These are phyloP conservation scores for Trametopsis cervina DNA, from an alignment of 768 basidiomycete genomes.

Conservation along the genomic window DNA sequence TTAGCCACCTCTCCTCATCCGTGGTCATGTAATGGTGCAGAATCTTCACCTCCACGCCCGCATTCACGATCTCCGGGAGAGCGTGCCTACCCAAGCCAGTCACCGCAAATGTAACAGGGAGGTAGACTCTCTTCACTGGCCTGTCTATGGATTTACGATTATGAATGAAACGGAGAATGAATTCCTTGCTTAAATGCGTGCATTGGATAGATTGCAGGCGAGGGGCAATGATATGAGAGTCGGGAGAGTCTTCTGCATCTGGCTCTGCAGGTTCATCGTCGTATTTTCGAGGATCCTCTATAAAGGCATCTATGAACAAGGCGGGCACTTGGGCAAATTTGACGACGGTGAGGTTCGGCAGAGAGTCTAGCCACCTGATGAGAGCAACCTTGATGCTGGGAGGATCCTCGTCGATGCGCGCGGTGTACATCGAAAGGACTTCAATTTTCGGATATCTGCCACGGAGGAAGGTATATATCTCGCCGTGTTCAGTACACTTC, in stretches of 20 bases:
- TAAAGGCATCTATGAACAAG: background rate
- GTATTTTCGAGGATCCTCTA: background rate
- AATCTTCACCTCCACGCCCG: background rate
- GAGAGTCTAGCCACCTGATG: conserved; percentile 47
- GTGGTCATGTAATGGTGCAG: background rate
- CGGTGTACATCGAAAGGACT: conserved; percentile 44
- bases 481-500: conserved; percentile 42
- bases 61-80: background rate
- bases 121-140: conserved; percentile 47
- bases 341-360: conserved; percentile 39
- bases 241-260: background rate
- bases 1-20: background rate
- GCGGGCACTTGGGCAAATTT: conserved; percentile 11
- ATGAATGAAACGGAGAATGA: conserved; percentile 28
- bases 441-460: conserved; percentile 44
- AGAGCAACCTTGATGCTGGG: conserved; percentile 26
- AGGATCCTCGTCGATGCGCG: conserved; percentile 29
- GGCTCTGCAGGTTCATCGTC: background rate
- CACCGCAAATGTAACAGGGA: conserved; percentile 14
- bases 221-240: background rate
- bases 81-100: background rate
- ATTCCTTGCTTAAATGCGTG: background rate
- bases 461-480: conserved; percentile 40
- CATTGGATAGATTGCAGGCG: background rate
- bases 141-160: conserved; percentile 31